phyloP scores from a whole-genome alignment of 1,284 basidiomycete species.

The Apiotrichum gracile region DNA sequence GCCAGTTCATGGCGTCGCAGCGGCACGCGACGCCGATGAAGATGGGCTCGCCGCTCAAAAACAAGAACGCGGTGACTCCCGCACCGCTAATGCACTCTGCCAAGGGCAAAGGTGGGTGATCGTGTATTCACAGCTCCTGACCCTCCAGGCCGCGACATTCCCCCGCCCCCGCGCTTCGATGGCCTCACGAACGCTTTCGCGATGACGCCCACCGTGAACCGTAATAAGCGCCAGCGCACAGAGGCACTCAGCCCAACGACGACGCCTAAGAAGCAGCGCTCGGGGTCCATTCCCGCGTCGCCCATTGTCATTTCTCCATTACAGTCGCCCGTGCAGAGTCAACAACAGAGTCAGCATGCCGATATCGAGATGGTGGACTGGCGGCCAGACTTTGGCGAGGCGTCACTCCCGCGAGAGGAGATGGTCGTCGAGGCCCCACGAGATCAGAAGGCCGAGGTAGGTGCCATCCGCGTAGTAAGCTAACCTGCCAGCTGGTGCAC shows the following conservation, averaged over 20 bases:
- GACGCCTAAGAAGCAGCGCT: conserved; percentile 12
- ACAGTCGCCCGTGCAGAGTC: background rate
- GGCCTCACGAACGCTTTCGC: conserved; percentile 34
- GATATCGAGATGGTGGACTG: conserved; percentile 12
- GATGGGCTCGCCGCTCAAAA: conserved; percentile 8
- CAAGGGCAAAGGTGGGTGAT: conserved; percentile 27
- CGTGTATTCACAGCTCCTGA: background rate
- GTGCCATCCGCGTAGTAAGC: background rate
- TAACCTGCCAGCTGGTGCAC: conserved; percentile 25
- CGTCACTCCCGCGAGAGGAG: background rate
- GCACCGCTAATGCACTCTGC: conserved; percentile 19
- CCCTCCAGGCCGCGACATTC: conserved; percentile 8
- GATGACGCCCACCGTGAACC: conserved; percentile 16
- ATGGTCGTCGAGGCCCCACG: background rate
- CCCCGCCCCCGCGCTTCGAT: conserved; percentile 25
- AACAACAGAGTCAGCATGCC: background rate
- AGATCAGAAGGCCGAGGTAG: conserved; percentile 23
- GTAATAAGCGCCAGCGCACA: conserved; percentile 29
- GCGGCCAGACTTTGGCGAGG: conserved; percentile 9
- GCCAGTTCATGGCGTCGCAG: conserved; percentile 14
- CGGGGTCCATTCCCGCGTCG: background rate
- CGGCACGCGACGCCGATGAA: conserved; percentile 7
- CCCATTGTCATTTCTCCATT: conserved; percentile 5
- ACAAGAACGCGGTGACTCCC: conserved; percentile 7
- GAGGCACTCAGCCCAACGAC: conserved; percentile 21